Evolutionary conservation across 164 flowering plant genomes (phyloP), one percentile per base, ranked within the genome.

Genomic region (Tetrastigma voinierianum): DNA sequence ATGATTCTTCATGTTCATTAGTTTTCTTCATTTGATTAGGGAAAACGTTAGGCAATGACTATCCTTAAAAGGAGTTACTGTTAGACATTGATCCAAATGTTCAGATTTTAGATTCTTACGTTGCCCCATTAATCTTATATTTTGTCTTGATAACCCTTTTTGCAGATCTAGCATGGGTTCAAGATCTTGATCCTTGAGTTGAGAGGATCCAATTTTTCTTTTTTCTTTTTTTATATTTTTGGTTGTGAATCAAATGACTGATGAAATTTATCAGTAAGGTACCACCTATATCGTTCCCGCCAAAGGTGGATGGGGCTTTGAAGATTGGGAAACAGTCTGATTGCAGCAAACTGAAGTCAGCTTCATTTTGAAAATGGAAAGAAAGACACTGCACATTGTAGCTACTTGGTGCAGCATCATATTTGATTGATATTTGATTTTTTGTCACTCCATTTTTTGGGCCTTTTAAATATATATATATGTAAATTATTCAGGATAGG

Each of bases 151-250:
- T 51, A 11, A 6, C 20, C 7, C 56, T 80, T 62, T 18, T 69
- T 49, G 67, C 90, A 93, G 98, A 82, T 81, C 75, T 92, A 66
- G 80, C 85, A 19, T 90, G 94, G 96, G 90, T 90, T 59, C 91
- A 90, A 74, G 91, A 90, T 10, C 67, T 88, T 59, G 96, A 88
- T 51, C 90, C 88, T 63, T 87, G 76, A 77, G 62, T 19, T 15
- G 40, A 8, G 43, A 18, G 12, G 10, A 45, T 32, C 21, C 16
- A 1, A 20, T 16, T 10, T 56, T n/a, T n/a, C n/a, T n/a, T n/a
- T n/a, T n/a, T n/a, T n/a, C n/a, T n/a, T n/a, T n/a, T n/a, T 20
- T n/a, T 51, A n/a, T 7, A 14, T 45, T 64, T 52, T 64, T 52
- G 58, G 20, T 48, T 12, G 46, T 12, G 46, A 62, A 40, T 46